Percentiles rank a stretch among this genome's conserved stretches.
phyloP scores from a whole-genome alignment of 202 grass and related monocot genomes.

The Elaeis oleifera region DNA sequence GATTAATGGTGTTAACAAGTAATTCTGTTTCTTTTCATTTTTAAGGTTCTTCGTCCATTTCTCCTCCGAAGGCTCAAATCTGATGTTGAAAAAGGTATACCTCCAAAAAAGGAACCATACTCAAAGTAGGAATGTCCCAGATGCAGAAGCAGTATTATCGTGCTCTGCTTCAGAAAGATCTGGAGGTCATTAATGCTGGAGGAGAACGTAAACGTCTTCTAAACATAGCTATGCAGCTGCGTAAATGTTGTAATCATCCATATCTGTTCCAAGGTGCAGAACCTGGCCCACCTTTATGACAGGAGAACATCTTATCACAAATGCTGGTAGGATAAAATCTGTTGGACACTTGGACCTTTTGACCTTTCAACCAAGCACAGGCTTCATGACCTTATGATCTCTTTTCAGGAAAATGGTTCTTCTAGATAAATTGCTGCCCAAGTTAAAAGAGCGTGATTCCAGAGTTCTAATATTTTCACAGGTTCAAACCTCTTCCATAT shows the following conservation, averaged over 20 bases:
- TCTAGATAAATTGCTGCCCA: conserved; percentile 64
- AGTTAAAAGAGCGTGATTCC: conserved; percentile 67
- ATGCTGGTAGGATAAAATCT: conserved; percentile 37
- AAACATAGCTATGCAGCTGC: conserved; percentile 74
- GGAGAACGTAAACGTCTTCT: conserved; percentile 62
- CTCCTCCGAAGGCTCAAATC: conserved; percentile 70
- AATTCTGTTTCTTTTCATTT: conserved; percentile 8
- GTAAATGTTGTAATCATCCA: conserved; percentile 80
- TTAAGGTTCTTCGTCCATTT: conserved; percentile 73
- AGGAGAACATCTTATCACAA: conserved; percentile 71
- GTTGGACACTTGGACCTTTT: conserved; percentile 5
- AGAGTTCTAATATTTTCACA: conserved; percentile 82
- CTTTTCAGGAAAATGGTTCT: conserved; percentile 71
- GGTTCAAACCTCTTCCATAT: conserved; percentile 6
- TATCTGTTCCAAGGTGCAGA: conserved; percentile 82
- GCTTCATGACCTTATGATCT: not conserved
- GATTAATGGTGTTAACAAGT: conserved; percentile 1
- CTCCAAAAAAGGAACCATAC: conserved; percentile 74
- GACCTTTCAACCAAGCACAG: not conserved
- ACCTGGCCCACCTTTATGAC: conserved; percentile 65
- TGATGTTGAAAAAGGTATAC: conserved; percentile 72
- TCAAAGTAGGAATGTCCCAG: conserved; percentile 76
- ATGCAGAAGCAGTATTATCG: conserved; percentile 81
- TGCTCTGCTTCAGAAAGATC: conserved; percentile 63
- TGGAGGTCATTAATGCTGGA: conserved; percentile 71